Evolutionary conservation across 2,329 filamentous ascomycete species (phyloP).

Genomic region (Aureobasidium musti): DNA sequence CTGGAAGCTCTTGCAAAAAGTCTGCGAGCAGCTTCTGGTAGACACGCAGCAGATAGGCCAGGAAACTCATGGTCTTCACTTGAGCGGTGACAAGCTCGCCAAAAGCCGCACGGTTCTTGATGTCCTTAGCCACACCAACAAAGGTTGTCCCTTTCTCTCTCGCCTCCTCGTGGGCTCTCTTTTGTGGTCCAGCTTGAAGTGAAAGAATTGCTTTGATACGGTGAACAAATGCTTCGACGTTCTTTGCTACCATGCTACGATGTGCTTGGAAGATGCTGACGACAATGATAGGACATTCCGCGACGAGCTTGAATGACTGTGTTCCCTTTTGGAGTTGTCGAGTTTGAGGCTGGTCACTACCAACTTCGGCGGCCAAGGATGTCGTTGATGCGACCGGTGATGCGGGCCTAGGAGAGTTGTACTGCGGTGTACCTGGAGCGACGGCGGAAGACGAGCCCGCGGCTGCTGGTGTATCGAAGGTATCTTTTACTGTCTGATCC

Average conservation of each 20-base stretch:
- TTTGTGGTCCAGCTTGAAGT: conserved; percentile 88
- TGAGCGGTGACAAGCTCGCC: conserved; percentile 97
- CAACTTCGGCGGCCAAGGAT: conserved; percentile 64
- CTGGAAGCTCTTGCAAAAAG: conserved; percentile 80
- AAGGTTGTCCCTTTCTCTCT: conserved; percentile 78
- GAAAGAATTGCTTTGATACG: conserved; percentile 88
- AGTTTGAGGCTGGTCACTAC: conserved; percentile 76
- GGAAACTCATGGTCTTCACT: conserved; percentile 98
- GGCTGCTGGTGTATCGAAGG: conserved; percentile 73
- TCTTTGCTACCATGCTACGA: conserved; percentile 72
- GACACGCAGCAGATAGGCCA: conserved; percentile 87
- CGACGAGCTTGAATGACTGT: conserved; percentile 98
- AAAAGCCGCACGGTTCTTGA: conserved; percentile 91
- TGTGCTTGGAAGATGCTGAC: conserved; percentile 98
- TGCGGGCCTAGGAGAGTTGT: conserved; percentile 82
- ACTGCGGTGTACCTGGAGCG: conserved; percentile 68
- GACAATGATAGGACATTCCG: conserved; percentile 97
- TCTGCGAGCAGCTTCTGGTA: conserved; percentile 85
- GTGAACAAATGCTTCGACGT: conserved; percentile 90
- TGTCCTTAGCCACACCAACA: conserved; percentile 87
- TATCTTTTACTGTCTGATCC: conserved; percentile 91
- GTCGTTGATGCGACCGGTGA: conserved; percentile 80
- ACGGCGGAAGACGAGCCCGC: conserved; percentile 52
- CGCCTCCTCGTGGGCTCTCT: conserved; percentile 86
- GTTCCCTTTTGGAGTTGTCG: conserved; percentile 86